Percentiles rank a stretch among this genome's conserved stretches.
These are phyloP conservation scores for Ogataea parapolymorpha DNA, from an alignment of 805 yeast genomes.

Conservation along the genomic window DNA sequence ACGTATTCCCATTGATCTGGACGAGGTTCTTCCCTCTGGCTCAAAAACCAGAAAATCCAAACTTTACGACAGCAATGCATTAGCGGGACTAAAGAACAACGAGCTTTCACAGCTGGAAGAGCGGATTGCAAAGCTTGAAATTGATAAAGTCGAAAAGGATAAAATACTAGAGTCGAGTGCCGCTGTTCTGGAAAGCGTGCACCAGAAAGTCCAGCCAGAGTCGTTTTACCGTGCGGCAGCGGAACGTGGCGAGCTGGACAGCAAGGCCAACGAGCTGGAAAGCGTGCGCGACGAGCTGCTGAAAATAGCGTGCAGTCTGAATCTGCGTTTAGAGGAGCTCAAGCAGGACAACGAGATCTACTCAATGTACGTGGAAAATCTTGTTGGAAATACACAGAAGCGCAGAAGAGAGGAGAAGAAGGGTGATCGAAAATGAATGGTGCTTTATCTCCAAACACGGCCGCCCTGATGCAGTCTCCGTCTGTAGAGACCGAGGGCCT, in stretches of 20 bases:
- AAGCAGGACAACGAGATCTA: slow-evolving; percentile 68
- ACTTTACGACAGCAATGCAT: slow-evolving; percentile 12
- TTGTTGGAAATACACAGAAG: slow-evolving; percentile 88
- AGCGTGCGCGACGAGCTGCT: slow-evolving; percentile 38
- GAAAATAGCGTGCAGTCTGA: slow-evolving; percentile 42
- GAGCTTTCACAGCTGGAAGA: slow-evolving; percentile 6
- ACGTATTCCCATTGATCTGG: slow-evolving; percentile 72
- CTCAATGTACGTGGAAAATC: slow-evolving; percentile 83
- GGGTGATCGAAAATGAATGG: neutral
- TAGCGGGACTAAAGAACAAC: slow-evolving; percentile 5
- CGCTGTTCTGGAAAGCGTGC: slow-evolving; percentile 18
- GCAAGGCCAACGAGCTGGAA: slow-evolving; percentile 37
- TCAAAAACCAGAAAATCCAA: slow-evolving; percentile 8
- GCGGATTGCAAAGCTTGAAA: slow-evolving; percentile 17
- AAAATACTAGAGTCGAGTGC: slow-evolving; percentile 25
- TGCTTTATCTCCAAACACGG: neutral
- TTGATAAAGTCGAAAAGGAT: slow-evolving; percentile 36
- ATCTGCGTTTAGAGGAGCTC: slow-evolving; percentile 44
- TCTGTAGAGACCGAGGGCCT: slow-evolving; percentile 77
- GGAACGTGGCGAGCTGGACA: slow-evolving; percentile 34
- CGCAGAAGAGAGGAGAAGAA: slow-evolving; percentile 42
- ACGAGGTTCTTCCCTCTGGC: slow-evolving; percentile 40
- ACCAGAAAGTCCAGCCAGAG: slow-evolving; percentile 25
- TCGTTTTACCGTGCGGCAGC: slow-evolving; percentile 21
- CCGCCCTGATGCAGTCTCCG: slow-evolving; percentile 1